Conservation (phyloP, 1,284 basidiomycete genomes). For the Caloboletus firmus region DNA sequence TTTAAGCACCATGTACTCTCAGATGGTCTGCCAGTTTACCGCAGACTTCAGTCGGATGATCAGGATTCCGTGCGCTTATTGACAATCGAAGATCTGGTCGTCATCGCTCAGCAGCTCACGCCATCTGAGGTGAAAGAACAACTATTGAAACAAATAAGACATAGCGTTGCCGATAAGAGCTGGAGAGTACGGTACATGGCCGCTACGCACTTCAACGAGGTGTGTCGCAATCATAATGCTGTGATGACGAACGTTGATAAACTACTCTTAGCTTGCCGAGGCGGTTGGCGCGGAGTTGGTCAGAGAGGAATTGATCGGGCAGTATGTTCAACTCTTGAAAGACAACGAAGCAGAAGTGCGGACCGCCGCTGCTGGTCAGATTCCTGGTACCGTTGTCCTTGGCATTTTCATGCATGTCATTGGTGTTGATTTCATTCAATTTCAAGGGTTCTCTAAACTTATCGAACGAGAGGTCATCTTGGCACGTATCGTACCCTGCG, state of each 20-base stretch:
- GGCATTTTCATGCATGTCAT: not conserved
- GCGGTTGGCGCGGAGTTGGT: constrained; percentile 90
- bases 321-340: constrained; percentile 93
- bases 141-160: constrained; percentile 83
- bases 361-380: constrained; percentile 93
- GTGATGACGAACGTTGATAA: constrained; percentile 3
- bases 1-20: constrained; percentile 79
- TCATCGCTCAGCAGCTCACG: constrained; percentile 83
- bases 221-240: constrained; percentile 32
- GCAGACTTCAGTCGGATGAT: constrained; percentile 93
- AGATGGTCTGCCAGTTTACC: constrained; percentile 92
- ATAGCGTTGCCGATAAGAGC: constrained; percentile 92
- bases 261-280: constrained; percentile 71
- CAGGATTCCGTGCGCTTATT: constrained; percentile 97
- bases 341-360: constrained; percentile 99
- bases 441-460: constrained; percentile 92
- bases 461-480: constrained; percentile 95
- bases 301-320: constrained; percentile 90
- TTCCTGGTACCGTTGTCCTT: constrained; percentile 70
- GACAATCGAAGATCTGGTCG: constrained; percentile 95
- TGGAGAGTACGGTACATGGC: constrained; percentile 99
- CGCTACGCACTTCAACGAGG: constrained; percentile 96
- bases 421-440: constrained; percentile 7
- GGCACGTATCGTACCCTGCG: constrained; percentile 92
- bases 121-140: constrained; percentile 91